A percentile compares a stretch with the other conserved stretches of the same genome.
Evolutionary conservation across 805 yeast genomes (phyloP).

Genomic region (Torulaspora indica): DNA sequence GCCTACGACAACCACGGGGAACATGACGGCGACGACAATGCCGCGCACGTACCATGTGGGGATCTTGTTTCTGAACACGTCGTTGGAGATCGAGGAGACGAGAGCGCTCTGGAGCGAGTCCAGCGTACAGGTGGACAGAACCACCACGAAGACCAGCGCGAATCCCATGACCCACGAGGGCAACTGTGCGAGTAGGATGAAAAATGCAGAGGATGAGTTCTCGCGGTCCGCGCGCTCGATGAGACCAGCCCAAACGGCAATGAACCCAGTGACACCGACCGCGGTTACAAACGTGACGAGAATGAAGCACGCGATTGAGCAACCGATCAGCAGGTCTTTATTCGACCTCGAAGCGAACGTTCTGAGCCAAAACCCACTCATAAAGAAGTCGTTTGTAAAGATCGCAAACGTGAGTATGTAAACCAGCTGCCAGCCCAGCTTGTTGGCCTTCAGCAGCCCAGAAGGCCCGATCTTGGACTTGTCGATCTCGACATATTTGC

Average conservation of each 20-base stretch:
- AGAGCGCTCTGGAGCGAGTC: conserved; percentile 86
- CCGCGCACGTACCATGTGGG: conserved; percentile 61
- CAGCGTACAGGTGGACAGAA: conserved; percentile 80
- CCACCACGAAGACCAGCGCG: conserved; percentile 65
- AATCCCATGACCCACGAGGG: conserved; percentile 86
- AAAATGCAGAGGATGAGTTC: conserved; percentile 66
- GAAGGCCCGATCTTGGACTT: conserved; percentile 57
- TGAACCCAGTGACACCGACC: conserved; percentile 76
- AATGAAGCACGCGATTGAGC: conserved; percentile 67
- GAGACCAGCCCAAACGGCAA: conserved; percentile 87
- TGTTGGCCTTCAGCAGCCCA: conserved; percentile 59
- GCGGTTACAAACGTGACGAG: conserved; percentile 60
- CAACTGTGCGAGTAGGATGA: conserved; percentile 61
- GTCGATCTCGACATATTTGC: conserved; percentile 59
- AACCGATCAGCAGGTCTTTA: conserved; percentile 69
- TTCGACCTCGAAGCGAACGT: conserved; percentile 84
- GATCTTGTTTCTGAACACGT: conserved; percentile 77
- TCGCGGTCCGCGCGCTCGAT: conserved; percentile 42
- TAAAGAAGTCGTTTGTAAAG: conserved; percentile 81
- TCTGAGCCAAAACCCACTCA: conserved; percentile 91
- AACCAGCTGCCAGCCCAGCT: conserved; percentile 83
- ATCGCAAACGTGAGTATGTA: conserved; percentile 84
- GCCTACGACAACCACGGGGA: conserved; percentile 86
- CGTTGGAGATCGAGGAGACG: conserved; percentile 86
- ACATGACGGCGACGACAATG: conserved; percentile 68